Conservation (phyloP, 257 asterid species). For the Penstemon newberryi region DNA sequence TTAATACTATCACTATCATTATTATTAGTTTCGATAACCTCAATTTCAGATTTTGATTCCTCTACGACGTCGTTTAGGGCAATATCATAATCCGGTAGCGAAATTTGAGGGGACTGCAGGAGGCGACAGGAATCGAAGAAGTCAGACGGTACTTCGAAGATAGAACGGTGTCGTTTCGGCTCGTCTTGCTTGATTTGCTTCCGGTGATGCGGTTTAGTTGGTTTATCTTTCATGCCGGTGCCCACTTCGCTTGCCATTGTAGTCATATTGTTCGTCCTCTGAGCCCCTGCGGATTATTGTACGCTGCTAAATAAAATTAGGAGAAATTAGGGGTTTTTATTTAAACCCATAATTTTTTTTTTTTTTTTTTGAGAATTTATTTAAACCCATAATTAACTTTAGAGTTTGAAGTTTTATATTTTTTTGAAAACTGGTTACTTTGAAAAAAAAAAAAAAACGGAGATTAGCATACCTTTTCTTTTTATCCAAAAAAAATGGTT, state of each 20-base stretch:
- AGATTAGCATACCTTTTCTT: too few species aligned
- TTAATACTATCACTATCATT: neutral
- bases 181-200: conserved; percentile 40
- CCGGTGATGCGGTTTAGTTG: conserved; percentile 28
- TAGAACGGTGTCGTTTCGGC: conserved; percentile 50
- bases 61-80: conserved; percentile 32
- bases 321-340: too few species aligned
- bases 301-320: too few species aligned
- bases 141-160: conserved; percentile 61
- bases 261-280: too few species aligned
- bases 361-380: too few species aligned
- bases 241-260: conserved; percentile 34
- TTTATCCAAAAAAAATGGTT: too few species aligned
- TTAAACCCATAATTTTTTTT: too few species aligned
- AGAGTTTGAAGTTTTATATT: too few species aligned
- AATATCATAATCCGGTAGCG: conserved; percentile 30
- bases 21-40: conserved; percentile 1
- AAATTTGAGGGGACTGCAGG: conserved; percentile 56
- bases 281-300: too few species aligned
- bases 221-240: conserved; percentile 21
- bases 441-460: too few species aligned
- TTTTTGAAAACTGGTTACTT: too few species aligned
- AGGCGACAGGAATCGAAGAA: conserved; percentile 80
- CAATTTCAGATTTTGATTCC: conserved; percentile 29
- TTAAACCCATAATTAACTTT: too few species aligned